phyloP scores from a whole-genome alignment of 345 rosid species.

The Gossypium thurberi region DNA sequence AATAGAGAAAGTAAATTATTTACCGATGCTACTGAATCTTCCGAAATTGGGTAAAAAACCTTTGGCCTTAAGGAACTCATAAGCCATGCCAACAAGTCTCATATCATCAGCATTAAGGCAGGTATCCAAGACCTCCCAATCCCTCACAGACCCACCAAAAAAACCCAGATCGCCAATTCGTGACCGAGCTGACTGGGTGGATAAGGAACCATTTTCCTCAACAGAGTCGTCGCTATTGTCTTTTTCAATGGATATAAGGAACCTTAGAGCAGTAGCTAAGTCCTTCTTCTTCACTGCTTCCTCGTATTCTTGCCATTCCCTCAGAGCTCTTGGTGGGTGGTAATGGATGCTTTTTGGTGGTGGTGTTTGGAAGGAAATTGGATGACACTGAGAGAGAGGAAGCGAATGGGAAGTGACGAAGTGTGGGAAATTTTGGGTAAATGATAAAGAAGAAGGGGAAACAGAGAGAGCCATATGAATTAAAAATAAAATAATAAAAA shows the following conservation, averaged over 20 bases:
- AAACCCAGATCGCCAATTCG: slow-evolving; percentile 30
- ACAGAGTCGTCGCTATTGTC: slow-evolving; percentile 11
- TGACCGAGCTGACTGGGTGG: slow-evolving; percentile 16
- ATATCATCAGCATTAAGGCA: slow-evolving; percentile 90
- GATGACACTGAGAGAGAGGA: neutral
- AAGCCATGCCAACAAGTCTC: slow-evolving; percentile 74
- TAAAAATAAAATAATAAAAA: neutral
- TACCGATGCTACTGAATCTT: slow-evolving; percentile 64
- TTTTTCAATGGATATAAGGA: slow-evolving; percentile 49
- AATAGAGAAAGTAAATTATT: neutral
- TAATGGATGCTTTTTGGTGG: neutral
- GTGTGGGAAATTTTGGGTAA: neutral
- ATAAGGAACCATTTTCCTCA: slow-evolving; percentile 13
- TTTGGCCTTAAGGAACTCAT: slow-evolving; percentile 53
- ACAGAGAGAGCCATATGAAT: neutral
- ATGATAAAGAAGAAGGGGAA: neutral
- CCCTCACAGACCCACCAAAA: slow-evolving; percentile 35
- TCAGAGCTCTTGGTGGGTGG: slow-evolving; percentile 37
- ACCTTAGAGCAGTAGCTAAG: slow-evolving; percentile 72
- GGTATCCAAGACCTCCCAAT: slow-evolving; percentile 82
- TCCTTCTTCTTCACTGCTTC: slow-evolving; percentile 84
- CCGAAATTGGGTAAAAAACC: slow-evolving; percentile 68
- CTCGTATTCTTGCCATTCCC: slow-evolving; percentile 81
- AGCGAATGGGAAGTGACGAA: neutral
- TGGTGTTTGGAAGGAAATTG: slow-evolving; percentile 4